Evolutionary conservation across 139 green algal species (phyloP).

Genomic region (Eudorina sp.): DNA sequence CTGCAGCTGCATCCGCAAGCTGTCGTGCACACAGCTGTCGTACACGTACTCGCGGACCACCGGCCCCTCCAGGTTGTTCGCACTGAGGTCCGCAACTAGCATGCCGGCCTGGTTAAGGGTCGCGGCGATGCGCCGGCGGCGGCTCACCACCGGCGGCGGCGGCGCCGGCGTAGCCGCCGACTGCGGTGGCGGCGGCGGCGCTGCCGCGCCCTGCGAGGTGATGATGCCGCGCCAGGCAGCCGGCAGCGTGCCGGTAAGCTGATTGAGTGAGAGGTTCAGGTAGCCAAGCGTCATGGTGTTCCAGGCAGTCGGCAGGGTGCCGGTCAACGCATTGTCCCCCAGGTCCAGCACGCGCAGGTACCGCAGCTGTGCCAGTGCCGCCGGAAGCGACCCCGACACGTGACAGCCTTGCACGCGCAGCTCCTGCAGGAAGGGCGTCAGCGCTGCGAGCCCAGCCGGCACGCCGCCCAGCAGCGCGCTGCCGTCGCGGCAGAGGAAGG

Average conservation of each 20-base stretch:
- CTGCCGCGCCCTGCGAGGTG: not conserved
- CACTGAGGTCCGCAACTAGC: slow-evolving; percentile 35
- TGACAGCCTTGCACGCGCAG: slow-evolving; percentile 40
- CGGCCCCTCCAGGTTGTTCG: slow-evolving; percentile 14
- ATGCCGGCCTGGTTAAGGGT: too few species aligned
- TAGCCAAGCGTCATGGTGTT: slow-evolving; percentile 33
- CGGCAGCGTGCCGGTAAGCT: slow-evolving; percentile 37
- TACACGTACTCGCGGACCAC: not conserved
- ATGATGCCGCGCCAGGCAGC: slow-evolving; percentile 17
- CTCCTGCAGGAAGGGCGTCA: slow-evolving; percentile 49
- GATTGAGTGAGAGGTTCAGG: slow-evolving; percentile 55
- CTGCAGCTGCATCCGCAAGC: slow-evolving; percentile 24
- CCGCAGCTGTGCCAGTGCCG: slow-evolving; percentile 1
- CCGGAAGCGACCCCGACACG: not conserved
- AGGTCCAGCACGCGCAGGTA: slow-evolving; percentile 53
- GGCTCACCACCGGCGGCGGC: not conserved
- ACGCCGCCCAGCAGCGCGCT: slow-evolving; percentile 40
- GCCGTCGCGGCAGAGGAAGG: slow-evolving; percentile 36
- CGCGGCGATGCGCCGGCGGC: not conserved
- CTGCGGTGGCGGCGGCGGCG: not conserved
- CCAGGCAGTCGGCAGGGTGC: slow-evolving; percentile 4
- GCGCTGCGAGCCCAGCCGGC: slow-evolving; percentile 16
- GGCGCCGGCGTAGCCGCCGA: not conserved
- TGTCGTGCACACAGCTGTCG: not conserved
- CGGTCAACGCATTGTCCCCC: not conserved